Evolutionary conservation across 1,284 basidiomycete genomes (phyloP), one percentile per base, ranked within the genome.

Genomic region (Chiua sp.): DNA sequence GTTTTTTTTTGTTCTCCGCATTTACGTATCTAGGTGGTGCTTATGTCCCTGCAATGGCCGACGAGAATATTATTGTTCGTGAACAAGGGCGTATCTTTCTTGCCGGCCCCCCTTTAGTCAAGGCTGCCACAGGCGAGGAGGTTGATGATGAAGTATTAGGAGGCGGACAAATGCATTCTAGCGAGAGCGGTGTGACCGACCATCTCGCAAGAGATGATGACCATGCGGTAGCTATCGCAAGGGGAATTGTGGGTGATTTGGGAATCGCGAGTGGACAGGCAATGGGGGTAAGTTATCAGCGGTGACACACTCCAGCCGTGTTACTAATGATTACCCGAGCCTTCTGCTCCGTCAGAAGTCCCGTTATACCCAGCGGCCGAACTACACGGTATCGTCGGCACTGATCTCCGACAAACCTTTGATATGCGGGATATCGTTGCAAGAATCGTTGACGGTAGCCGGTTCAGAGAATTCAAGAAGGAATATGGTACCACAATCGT

Each of bases 21-120:
- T 59, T 63, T 57, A 61, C 60, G 59, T 56, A 39, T 47, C 55
- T 75, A 87, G 89, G 85, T 58, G 93, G 94, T 57, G 93, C 93
- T 16, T 98, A 98, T 75, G 94, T 98, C 49, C 96, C 96, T 33
- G 94, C 96, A 3, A 97, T 98, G 94, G 93, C 94, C 2, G 96
- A 98, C 70, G 92, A 96, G 75, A 98, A 95, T 63, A 90, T 98
- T 70, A 98, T 98, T 65, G 96, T 98, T 51, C 86, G 88, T 60
- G 92, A 96, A 62, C 95, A 98, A 79, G 96, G 96, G 0, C 90
- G 87, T 48, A 98, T 98, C 68, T 98, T 98, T 79, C 82, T 98
- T n/a, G 96, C 96, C 18, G 96, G 96, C 0, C 96, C 96, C 18
- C 96, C 96, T 5, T 82, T 98, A 6, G 96, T 98, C 61, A 96